These are phyloP conservation scores for Brettanomyces anomalus DNA, from an alignment of 805 yeast species.

Conservation along the genomic window DNA sequence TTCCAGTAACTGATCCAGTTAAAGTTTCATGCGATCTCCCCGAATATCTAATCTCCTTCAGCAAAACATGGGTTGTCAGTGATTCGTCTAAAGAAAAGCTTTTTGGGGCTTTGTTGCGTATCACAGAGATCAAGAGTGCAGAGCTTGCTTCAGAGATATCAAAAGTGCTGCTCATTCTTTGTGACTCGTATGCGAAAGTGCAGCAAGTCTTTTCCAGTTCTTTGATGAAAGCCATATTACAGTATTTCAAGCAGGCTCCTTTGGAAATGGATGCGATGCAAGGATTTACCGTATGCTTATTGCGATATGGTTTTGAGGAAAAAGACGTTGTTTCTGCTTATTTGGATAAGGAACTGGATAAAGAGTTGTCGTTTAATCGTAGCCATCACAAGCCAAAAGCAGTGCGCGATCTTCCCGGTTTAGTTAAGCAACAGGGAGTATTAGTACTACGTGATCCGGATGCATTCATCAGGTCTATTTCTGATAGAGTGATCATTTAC, in stretches of 20 bases:
- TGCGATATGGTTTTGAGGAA: conserved; percentile 67
- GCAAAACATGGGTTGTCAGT: conserved; percentile 14
- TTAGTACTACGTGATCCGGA: conserved; percentile 31
- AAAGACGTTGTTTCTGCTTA: conserved; percentile 36
- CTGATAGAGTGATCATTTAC: conserved; percentile 12
- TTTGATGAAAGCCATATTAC: conserved; percentile 39
- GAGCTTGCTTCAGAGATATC: conserved; percentile 44
- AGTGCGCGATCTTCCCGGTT: conserved; percentile 26
- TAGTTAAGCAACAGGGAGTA: conserved; percentile 42
- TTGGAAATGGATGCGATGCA: conserved; percentile 33
- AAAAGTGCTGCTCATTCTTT: conserved; percentile 45
- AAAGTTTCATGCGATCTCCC: conserved; percentile 8
- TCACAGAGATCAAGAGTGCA: conserved; percentile 32
- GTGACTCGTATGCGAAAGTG: conserved; percentile 35
- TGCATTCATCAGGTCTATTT: conserved; percentile 16
- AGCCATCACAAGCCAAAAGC: conserved; percentile 8
- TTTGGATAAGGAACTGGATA: conserved; percentile 43
- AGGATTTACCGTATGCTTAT: conserved; percentile 40
- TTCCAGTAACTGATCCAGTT: conserved; percentile 34
- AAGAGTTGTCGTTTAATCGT: conserved; percentile 25
- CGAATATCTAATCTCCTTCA: conserved; percentile 7
- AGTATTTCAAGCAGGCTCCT: conserved; percentile 28
- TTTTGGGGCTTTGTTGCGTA: conserved; percentile 33
- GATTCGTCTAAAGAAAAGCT: conserved; percentile 22
- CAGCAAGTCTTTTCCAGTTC: conserved; percentile 34